phyloP scores from a whole-genome alignment of 2,329 filamentous ascomycete genomes.

The Fusarium longipes region DNA sequence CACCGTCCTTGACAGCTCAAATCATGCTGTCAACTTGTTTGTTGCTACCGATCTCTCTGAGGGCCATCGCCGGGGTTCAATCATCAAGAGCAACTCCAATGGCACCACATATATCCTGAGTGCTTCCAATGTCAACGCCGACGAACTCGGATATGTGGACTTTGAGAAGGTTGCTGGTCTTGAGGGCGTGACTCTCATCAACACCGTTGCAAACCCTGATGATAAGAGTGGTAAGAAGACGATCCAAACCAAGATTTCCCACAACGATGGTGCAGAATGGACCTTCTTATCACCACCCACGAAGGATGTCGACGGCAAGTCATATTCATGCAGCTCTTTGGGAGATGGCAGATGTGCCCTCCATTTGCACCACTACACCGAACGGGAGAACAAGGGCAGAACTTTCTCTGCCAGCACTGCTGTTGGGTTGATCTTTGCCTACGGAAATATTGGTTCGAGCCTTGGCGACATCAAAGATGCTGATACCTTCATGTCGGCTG shows the following conservation, averaged over 20 bases:
- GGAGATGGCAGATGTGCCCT: slow-evolving; percentile 79
- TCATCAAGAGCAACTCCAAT: slow-evolving; percentile 98
- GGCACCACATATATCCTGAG: slow-evolving; percentile 94
- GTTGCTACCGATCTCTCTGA: slow-evolving; percentile 78
- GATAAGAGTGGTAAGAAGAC: slow-evolving; percentile 83
- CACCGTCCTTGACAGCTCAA: slow-evolving; percentile 94
- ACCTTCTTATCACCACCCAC: slow-evolving; percentile 76
- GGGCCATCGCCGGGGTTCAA: slow-evolving; percentile 80
- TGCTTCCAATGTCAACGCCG: slow-evolving; percentile 82
- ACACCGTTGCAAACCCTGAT: slow-evolving; percentile 80
- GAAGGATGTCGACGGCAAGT: slow-evolving; percentile 76
- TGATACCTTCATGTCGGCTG: slow-evolving; percentile 89
- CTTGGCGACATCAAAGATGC: slow-evolving; percentile 76
- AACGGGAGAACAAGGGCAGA: slow-evolving; percentile 82
- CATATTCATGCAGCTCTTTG: slow-evolving; percentile 72
- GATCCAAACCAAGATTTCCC: slow-evolving; percentile 90
- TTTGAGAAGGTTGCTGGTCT: slow-evolving; percentile 96
- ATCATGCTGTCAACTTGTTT: slow-evolving; percentile 93
- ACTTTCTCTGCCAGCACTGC: slow-evolving; percentile 91
- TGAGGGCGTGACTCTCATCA: slow-evolving; percentile 90
- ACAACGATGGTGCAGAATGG: slow-evolving; percentile 96
- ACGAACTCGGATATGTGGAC: slow-evolving; percentile 83
- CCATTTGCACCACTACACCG: slow-evolving; percentile 95
- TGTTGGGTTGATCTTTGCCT: slow-evolving; percentile 88
- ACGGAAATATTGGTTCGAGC: slow-evolving; percentile 85